Conservation (phyloP, 179 eudicot species). For the Silene noctiflora region DNA sequence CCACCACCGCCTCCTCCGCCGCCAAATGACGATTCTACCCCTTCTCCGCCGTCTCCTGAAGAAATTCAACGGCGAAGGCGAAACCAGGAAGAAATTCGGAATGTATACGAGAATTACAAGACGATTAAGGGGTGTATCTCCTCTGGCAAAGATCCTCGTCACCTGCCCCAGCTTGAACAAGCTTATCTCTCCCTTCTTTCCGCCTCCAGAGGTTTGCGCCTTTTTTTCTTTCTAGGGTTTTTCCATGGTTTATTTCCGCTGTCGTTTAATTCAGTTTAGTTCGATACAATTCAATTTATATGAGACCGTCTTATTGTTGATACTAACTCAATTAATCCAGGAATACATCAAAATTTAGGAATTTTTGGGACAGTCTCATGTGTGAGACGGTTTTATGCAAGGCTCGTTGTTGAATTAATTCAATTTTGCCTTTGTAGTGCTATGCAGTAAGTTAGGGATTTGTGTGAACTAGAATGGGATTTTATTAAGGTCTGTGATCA, state of each 20-base stretch:
- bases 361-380: no score
- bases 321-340: no score
- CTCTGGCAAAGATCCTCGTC: conserved; percentile 36
- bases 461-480: neutral
- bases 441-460: neutral
- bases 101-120: conserved; percentile 61
- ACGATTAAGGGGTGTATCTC: conserved; percentile 55
- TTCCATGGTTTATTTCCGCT: conserved; percentile 3
- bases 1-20: conserved; percentile 34
- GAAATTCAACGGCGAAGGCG: conserved; percentile 57
- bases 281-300: neutral
- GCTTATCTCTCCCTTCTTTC: conserved; percentile 75
- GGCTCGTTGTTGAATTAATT: no score
- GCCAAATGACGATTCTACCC: conserved; percentile 20
- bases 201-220: conserved; percentile 64
- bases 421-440: neutral
- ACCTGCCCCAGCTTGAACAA: conserved; percentile 66
- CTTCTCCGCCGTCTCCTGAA: conserved; percentile 49
- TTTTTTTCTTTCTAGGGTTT: conserved; percentile 15
- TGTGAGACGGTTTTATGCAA: no score
- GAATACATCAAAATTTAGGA: no score
- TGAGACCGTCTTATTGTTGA: no score
- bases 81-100: conserved; percentile 72
- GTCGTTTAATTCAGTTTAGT: neutral
- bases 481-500: neutral